phyloP scores from a whole-genome alignment of 1,284 basidiomycete genomes.

The Papiliotrema terrestris region DNA sequence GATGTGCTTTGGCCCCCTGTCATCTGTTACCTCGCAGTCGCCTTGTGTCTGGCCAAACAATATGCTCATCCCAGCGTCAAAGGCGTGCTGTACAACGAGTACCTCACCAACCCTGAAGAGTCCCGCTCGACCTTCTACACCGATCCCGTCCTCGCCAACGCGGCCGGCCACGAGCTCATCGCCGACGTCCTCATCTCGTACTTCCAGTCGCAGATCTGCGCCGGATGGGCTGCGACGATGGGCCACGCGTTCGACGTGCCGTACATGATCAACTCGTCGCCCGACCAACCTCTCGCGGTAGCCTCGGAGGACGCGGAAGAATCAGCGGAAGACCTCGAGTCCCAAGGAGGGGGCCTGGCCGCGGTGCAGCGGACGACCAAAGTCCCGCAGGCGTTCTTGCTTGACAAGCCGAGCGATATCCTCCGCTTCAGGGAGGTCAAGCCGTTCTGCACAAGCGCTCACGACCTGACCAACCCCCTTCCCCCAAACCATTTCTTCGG shows the following conservation, averaged over 20 bases:
- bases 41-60: no score
- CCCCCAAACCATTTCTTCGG: conserved; percentile 84
- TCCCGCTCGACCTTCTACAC: conserved; percentile 66
- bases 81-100: conserved; percentile 73
- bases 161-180: conserved; percentile 74
- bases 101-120: conserved; percentile 68
- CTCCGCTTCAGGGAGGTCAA: conserved; percentile 73
- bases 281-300: background rate
- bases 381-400: conserved; percentile 70
- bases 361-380: conserved; percentile 37
- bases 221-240: conserved; percentile 71
- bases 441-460: conserved; percentile 86
- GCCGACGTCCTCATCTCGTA: conserved; percentile 81
- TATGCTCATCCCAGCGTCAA: conserved; percentile 59
- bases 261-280: conserved; percentile 40
- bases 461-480: conserved; percentile 90
- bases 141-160: conserved; percentile 77
- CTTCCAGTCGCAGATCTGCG: conserved; percentile 80
- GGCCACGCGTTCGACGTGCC: conserved; percentile 62
- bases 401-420: conserved; percentile 62
- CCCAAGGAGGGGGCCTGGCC: conserved; percentile 21
- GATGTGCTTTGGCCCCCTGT: no score
- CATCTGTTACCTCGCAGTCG: no score
- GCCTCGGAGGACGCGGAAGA: conserved; percentile 10
- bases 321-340: conserved; percentile 42